Base-by-base conservation (phyloP, 768 basidiomycete genomes). In the Candolleomyces efflorescens region DNA sequence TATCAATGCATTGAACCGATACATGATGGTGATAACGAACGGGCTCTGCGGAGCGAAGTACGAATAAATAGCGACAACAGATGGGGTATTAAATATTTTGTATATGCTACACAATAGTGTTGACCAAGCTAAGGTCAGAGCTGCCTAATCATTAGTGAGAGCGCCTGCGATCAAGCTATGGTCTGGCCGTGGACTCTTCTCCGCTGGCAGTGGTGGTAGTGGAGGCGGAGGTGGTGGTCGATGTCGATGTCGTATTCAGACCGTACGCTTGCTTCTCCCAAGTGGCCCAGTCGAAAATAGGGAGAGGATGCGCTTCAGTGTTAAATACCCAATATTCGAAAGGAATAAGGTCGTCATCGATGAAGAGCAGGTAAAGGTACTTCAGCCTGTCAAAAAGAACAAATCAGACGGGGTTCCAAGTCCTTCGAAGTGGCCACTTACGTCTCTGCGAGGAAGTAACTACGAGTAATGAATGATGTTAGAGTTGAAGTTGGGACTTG, bases 221-320 rank as follows among this genome's bases (percentile, higher is more conserved):
- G 15, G 41, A 17, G 6, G 41, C 5, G 5, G 15, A 7, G 5
- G 41, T 13, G 1, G 41, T 43, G 1, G 51, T 32, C 10, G 32
- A 11, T 20, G 32, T 45, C 7, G 12, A 3, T 15, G 37, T 45
- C 12, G 44, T 59, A 27, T 27, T 39, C 24, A 80, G 74, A 23
- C 74, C 71, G 60, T 78, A 83, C 41, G 66, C 66, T 54, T 72
- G 65, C 67, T 69, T 78, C 71, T 88, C 84, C 71, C 71, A 76
- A 2, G 70, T 62, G 1, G 69, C 76, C 86, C 86, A 88, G n/a
- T 75, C 62, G 62, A 86, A 86, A 3, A 85, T 72, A 2, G 85
- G 87, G 9, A 90, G 68, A 2, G 89, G 89, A 62, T 90, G 89
- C 7, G 87, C 88, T 68, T 86, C 85, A 0, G 85, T 86, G 60